phyloP scores from a whole-genome alignment of 1,139 yeast species.

The Candida tropicalis region DNA sequence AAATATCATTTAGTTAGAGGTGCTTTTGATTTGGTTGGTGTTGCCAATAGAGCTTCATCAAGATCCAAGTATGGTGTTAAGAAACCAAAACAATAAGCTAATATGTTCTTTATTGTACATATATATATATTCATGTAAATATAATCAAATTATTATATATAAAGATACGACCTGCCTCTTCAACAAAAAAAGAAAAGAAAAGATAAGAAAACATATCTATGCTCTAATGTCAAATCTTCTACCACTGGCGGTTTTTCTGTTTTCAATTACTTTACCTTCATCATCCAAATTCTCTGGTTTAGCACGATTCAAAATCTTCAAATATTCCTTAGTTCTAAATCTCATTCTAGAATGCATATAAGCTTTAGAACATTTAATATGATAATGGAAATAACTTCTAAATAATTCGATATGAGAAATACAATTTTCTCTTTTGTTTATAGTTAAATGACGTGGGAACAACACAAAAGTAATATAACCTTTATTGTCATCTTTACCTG shows the following conservation, averaged over 20 bases:
- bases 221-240: slow-evolving; percentile 59
- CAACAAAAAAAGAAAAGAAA: not conserved
- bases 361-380: slow-evolving; percentile 96
- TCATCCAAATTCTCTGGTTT: slow-evolving; percentile 89
- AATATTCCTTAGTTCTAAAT: slow-evolving; percentile 87
- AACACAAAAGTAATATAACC: slow-evolving; percentile 79
- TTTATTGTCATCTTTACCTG: slow-evolving; percentile 49
- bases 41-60: slow-evolving; percentile 86
- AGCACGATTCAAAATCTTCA: slow-evolving; percentile 94
- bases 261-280: slow-evolving; percentile 58
- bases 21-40: slow-evolving; percentile 90
- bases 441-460: slow-evolving; percentile 71
- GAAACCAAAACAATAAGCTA: slow-evolving; percentile 54
- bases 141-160: not conserved
- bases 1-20: slow-evolving; percentile 95
- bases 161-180: too few species aligned
- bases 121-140: slow-evolving; percentile 11
- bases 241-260: slow-evolving; percentile 81
- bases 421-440: slow-evolving; percentile 78
- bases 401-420: slow-evolving; percentile 88
- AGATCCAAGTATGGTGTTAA: slow-evolving; percentile 95
- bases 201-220: not conserved
- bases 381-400: slow-evolving; percentile 97
- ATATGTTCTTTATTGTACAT: slow-evolving; percentile 4
- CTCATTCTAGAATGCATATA: slow-evolving; percentile 99